Percentiles rank a stretch among this genome's conserved stretches.
phyloP scores from a whole-genome alignment of 2,329 filamentous ascomycete species.

The Drechslerella dactyloides region DNA sequence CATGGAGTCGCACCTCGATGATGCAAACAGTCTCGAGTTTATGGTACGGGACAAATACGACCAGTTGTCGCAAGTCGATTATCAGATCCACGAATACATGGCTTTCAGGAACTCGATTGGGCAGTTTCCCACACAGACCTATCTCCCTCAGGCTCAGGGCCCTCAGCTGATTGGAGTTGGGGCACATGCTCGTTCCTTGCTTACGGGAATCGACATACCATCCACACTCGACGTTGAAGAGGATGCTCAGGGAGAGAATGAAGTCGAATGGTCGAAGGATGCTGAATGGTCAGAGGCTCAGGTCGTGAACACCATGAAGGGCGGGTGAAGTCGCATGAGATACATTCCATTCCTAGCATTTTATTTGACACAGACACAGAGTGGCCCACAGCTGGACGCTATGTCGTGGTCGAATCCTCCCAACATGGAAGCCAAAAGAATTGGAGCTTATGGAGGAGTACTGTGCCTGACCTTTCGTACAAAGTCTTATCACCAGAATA shows the following conservation, averaged over 20 bases:
- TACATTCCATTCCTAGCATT: not conserved
- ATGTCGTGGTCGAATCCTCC: too few relatives aligned
- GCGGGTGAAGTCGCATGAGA: slow-evolving; percentile 9
- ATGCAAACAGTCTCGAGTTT: slow-evolving; percentile 31
- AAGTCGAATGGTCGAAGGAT: slow-evolving; percentile 28
- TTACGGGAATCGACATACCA: slow-evolving; percentile 29
- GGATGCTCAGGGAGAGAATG: slow-evolving; percentile 47
- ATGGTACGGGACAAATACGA: slow-evolving; percentile 31
- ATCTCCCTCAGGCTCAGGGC: slow-evolving; percentile 33
- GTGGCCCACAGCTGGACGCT: too few relatives aligned
- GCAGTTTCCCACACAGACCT: not conserved
- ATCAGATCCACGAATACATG: slow-evolving; percentile 20
- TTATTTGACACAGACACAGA: too few relatives aligned
- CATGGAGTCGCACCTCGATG: slow-evolving; percentile 35
- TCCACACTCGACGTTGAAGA: slow-evolving; percentile 43
- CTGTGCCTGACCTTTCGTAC: too few relatives aligned
- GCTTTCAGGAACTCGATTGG: slow-evolving; percentile 29
- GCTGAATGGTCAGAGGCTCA: slow-evolving; percentile 19
- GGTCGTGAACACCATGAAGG: slow-evolving; percentile 41
- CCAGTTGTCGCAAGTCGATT: slow-evolving; percentile 42
- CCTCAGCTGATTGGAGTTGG: slow-evolving; percentile 40
- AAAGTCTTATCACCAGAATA: too few relatives aligned
- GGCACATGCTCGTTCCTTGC: slow-evolving; percentile 30
- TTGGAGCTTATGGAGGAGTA: too few relatives aligned
- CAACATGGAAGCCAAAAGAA: too few relatives aligned